phyloP scores from a whole-genome alignment of 2,329 filamentous ascomycete genomes.

The Periconia macrospinosa region DNA sequence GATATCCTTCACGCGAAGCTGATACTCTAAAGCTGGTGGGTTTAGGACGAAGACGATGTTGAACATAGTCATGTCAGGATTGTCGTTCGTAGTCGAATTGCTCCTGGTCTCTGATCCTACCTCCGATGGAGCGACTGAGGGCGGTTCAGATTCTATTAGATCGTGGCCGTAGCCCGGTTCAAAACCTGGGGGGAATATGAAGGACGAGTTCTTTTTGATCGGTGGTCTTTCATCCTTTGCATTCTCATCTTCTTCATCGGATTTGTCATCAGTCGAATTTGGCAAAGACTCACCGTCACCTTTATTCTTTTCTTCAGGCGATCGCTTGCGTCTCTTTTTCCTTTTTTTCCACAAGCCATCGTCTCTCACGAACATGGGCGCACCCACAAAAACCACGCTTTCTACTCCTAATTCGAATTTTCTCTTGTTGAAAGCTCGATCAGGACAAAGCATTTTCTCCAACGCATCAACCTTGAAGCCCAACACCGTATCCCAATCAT shows the following conservation, averaged over 20 bases:
- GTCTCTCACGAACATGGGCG: slow-evolving; percentile 47
- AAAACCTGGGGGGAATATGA: slow-evolving; percentile 40
- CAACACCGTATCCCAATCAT: slow-evolving; percentile 43
- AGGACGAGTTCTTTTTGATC: slow-evolving; percentile 19
- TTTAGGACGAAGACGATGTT: slow-evolving; percentile 92
- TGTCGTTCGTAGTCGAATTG: slow-evolving; percentile 52
- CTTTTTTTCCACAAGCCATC: slow-evolving; percentile 46
- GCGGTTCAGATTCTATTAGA: slow-evolving; percentile 27
- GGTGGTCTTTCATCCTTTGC: slow-evolving; percentile 9
- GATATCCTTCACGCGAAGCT: slow-evolving; percentile 72
- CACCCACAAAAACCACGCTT: slow-evolving; percentile 43
- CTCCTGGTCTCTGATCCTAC: slow-evolving; percentile 44
- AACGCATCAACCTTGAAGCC: slow-evolving; percentile 45
- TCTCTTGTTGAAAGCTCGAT: slow-evolving; percentile 42
- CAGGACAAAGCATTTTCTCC: slow-evolving; percentile 44
- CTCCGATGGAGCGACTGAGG: slow-evolving; percentile 36
- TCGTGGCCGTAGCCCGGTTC: slow-evolving; percentile 46
- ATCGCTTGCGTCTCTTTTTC: slow-evolving; percentile 33
- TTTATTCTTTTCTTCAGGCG: slow-evolving; percentile 21
- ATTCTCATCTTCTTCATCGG: slow-evolving; percentile 13
- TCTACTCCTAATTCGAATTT: slow-evolving; percentile 46
- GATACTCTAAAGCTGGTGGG: slow-evolving; percentile 75
- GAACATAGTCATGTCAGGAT: slow-evolving; percentile 90
- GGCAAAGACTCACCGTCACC: slow-evolving; percentile 20
- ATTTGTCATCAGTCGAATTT: slow-evolving; percentile 20